Conservation (phyloP, 371 early-diverging fungal species). For the Apophysomyces variabilis region DNA sequence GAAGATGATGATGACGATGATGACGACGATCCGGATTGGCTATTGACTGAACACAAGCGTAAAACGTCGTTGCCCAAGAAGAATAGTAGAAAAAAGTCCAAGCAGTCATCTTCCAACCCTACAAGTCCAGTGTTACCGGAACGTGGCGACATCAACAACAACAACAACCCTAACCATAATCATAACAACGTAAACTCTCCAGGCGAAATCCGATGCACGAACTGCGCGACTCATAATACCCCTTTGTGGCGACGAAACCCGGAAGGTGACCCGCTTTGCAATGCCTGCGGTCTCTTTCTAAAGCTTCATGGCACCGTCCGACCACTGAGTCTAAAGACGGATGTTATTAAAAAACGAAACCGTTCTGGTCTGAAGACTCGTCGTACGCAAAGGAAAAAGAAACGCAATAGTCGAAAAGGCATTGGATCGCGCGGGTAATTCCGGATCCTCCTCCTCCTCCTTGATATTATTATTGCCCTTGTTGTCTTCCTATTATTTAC, state of each 20-base stretch:
- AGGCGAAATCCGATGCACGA: slow-evolving; percentile 5
- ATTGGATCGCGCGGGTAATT: slow-evolving; percentile 9
- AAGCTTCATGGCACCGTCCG: slow-evolving; percentile 28
- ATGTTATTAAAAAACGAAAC: slow-evolving; percentile 29
- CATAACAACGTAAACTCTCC: too few species aligned
- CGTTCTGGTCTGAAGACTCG: slow-evolving; percentile 13
- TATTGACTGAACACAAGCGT: slow-evolving; percentile 1
- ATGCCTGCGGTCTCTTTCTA: slow-evolving; percentile 28
- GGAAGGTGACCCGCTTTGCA: slow-evolving; percentile 25
- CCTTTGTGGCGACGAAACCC: slow-evolving; percentile 29
- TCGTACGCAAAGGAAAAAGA: slow-evolving; percentile 1
- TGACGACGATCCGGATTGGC: slow-evolving; percentile 8
- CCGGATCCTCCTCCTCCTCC: neutral
- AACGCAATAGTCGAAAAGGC: slow-evolving; percentile 5
- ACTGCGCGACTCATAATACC: slow-evolving; percentile 22
- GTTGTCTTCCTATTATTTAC: too few species aligned
- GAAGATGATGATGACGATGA: slow-evolving; percentile 1
- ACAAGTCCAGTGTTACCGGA: neutral
- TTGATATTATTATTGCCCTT: neutral
- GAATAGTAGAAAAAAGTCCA: neutral
- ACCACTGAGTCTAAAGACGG: slow-evolving; percentile 27
- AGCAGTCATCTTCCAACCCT: neutral
- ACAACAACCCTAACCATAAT: too few species aligned
- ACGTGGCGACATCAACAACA: neutral
- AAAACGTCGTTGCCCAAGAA: slow-evolving; percentile 1